These are phyloP conservation scores for Talaromyces islandicus DNA, from an alignment of 2,329 filamentous ascomycete species.

Conservation along the genomic window DNA sequence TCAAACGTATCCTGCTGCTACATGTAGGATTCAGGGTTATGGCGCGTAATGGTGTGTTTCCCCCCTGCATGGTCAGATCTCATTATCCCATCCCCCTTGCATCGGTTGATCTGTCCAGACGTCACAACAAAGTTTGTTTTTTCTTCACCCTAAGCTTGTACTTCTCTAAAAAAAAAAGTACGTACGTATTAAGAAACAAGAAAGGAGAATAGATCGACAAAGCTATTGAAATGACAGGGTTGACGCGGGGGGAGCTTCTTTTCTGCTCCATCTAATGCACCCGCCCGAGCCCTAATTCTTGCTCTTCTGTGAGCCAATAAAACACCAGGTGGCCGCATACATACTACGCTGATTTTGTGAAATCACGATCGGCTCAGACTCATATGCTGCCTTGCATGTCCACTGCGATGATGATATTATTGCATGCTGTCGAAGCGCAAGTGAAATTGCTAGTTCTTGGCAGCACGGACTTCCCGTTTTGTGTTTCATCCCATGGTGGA, in stretches of 20 bases:
- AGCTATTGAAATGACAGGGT: constrained; percentile 1
- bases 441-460: background rate
- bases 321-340: background rate
- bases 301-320: background rate
- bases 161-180: background rate
- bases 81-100: background rate
- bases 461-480: background rate
- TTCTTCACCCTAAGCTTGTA: background rate
- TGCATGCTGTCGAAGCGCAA: background rate
- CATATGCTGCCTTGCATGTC: background rate
- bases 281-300: background rate
- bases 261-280: background rate
- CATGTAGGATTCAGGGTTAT: background rate
- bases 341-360: background rate
- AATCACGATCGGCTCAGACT: background rate
- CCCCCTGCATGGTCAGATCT: background rate
- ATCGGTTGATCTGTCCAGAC: background rate
- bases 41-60: background rate
- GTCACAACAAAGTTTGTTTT: background rate
- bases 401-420: background rate
- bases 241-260: background rate
- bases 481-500: background rate
- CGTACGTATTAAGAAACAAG: background rate
- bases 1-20: background rate
- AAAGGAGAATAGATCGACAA: background rate